Percentiles rank a stretch among this genome's conserved stretches.
Evolutionary conservation across 805 yeast species (phyloP).

Genomic region (Cyberlindnera misumaiensis): DNA sequence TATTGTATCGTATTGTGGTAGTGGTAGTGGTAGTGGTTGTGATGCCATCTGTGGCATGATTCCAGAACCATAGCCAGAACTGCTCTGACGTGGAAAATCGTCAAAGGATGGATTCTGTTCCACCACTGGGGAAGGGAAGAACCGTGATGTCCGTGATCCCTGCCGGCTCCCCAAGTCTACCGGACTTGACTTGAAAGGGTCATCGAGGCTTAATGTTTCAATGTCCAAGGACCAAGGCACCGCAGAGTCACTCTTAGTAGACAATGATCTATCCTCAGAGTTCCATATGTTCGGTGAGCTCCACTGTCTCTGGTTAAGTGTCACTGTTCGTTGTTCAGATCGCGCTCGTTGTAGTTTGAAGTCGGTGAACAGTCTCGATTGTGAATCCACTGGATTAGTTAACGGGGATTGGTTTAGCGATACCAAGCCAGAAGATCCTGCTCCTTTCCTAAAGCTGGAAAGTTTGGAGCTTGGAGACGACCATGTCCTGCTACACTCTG

Average conservation of each 20-base stretch:
- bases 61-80: neutral
- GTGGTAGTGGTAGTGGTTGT: neutral
- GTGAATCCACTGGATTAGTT: slow-evolving; percentile 13
- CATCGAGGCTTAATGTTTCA: slow-evolving; percentile 16
- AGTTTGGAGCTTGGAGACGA: slow-evolving; percentile 22
- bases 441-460: slow-evolving; percentile 21
- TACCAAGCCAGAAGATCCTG: slow-evolving; percentile 9
- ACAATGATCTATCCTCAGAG: slow-evolving; percentile 18
- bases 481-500: slow-evolving; percentile 11
- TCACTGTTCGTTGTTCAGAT: neutral
- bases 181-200: slow-evolving; percentile 5
- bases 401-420: slow-evolving; percentile 20
- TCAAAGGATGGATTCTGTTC: slow-evolving; percentile 15
- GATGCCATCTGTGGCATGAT: too few relatives aligned
- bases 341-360: slow-evolving; percentile 1
- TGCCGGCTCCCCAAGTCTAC: slow-evolving; percentile 3
- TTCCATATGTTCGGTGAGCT: slow-evolving; percentile 22
- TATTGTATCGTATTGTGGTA: slow-evolving; percentile 1
- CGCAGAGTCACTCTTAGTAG: slow-evolving; percentile 23
- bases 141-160: slow-evolving; percentile 18
- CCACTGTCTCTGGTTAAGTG: slow-evolving; percentile 8
- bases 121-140: slow-evolving; percentile 20
- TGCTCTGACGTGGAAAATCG: slow-evolving; percentile 10
- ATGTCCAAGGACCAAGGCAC: slow-evolving; percentile 22
- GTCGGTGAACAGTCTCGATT: slow-evolving; percentile 7